phyloP scores from a whole-genome alignment of 2,329 filamentous ascomycete species.

The Xylaria polymorpha region DNA sequence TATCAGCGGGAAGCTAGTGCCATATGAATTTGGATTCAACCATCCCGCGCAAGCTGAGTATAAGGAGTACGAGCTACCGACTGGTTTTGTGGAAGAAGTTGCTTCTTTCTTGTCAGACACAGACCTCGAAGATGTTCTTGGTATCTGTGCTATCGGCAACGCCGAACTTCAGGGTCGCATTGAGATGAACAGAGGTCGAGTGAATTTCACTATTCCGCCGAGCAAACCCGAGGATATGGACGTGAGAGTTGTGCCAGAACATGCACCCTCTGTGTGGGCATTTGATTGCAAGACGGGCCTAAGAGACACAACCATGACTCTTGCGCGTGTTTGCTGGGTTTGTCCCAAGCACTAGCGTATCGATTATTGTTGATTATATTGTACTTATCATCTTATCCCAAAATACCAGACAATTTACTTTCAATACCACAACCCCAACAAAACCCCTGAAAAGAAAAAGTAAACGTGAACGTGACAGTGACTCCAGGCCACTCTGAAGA shows the following conservation, averaged over 20 bases:
- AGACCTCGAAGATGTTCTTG: conserved; percentile 26
- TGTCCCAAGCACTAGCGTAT: conserved; percentile 27
- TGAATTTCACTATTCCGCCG: conserved; percentile 30
- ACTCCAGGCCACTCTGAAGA: neutral
- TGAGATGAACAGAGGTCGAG: conserved; percentile 33
- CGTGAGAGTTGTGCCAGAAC: conserved; percentile 29
- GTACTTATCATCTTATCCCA: neutral
- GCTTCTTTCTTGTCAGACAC: conserved; percentile 24
- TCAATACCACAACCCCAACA: neutral
- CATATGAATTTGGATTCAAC: conserved; percentile 31
- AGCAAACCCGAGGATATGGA: conserved; percentile 34
- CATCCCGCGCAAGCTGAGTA: conserved; percentile 31
- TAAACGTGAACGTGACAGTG: neutral
- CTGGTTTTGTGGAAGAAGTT: conserved; percentile 26
- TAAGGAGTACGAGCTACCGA: conserved; percentile 18
- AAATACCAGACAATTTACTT: neutral
- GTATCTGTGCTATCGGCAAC: conserved; percentile 28
- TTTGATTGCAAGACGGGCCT: conserved; percentile 30
- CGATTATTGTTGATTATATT: neutral
- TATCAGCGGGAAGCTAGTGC: conserved; percentile 21
- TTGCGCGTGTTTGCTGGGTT: conserved; percentile 29
- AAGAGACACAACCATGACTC: conserved; percentile 32
- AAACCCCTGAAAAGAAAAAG: neutral
- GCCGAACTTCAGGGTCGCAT: conserved; percentile 30
- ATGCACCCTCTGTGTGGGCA: conserved; percentile 32